A percentile compares a stretch with the other conserved stretches of the same genome.
Conservation (phyloP, 768 basidiomycete species). For the Rhizopogon sp. region DNA sequence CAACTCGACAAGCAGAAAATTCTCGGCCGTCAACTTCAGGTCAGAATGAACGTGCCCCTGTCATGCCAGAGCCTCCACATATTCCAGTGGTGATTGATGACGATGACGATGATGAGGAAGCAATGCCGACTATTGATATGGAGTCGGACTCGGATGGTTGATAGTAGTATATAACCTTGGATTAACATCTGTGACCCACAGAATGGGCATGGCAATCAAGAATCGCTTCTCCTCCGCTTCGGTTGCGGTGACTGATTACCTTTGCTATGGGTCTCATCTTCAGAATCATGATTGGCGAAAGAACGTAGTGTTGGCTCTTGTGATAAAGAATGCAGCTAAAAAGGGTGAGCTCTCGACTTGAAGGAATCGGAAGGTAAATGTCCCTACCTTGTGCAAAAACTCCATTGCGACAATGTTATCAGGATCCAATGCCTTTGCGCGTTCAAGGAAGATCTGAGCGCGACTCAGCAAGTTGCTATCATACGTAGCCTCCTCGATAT, state of each 20-base stretch:
- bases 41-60: not conserved
- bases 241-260: slow-evolving; percentile 4
- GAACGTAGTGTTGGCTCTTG: slow-evolving; percentile 9
- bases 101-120: slow-evolving; percentile 51
- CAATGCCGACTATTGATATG: slow-evolving; percentile 74
- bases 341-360: not conserved
- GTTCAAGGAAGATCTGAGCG: slow-evolving; percentile 60
- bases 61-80: not conserved
- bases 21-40: not conserved
- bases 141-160: slow-evolving; percentile 67
- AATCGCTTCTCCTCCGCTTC: not conserved
- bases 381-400: slow-evolving; percentile 50
- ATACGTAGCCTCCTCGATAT: not conserved
- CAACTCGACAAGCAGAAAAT: not conserved
- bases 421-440: slow-evolving; percentile 55
- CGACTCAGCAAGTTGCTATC: slow-evolving; percentile 41
- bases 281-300: not conserved
- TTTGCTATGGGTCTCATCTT: not conserved
- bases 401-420: slow-evolving; percentile 46
- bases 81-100: slow-evolving; percentile 23
- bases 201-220: not conserved
- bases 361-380: slow-evolving; percentile 7
- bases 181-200: not conserved
- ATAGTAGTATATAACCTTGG: not conserved
- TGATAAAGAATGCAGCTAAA: slow-evolving; percentile 12